phyloP scores from a whole-genome alignment of 176 grass and related monocot genomes.

The Typha latifolia region DNA sequence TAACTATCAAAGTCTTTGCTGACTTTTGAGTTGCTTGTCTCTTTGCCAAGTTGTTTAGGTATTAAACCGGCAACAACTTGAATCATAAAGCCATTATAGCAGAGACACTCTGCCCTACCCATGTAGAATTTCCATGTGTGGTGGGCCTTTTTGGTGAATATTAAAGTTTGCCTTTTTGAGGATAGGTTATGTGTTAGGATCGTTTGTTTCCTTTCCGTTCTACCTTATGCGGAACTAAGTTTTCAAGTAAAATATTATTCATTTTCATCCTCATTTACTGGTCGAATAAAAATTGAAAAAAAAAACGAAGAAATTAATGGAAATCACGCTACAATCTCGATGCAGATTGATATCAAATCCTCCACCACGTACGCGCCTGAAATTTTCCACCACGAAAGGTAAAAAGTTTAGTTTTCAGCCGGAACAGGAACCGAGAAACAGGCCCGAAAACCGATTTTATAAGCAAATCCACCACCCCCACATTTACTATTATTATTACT shows the following conservation, averaged over 20 bases:
- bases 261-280: too few relatives aligned
- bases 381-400: neutral
- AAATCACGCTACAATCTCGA: neutral
- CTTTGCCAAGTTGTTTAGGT: neutral
- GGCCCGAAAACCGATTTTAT: neutral
- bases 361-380: neutral
- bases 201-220: too few relatives aligned
- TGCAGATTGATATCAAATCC: neutral
- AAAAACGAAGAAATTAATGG: neutral
- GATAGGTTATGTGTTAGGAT: too few relatives aligned
- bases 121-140: too few relatives aligned
- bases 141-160: too few relatives aligned
- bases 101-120: too few relatives aligned
- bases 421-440: neutral
- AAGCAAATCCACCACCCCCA: too few relatives aligned
- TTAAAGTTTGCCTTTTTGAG: too few relatives aligned
- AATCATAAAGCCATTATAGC: neutral
- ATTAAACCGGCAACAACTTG: neutral
- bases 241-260: too few relatives aligned
- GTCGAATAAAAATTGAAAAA: too few relatives aligned
- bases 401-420: neutral
- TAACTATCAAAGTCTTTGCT: neutral
- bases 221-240: too few relatives aligned
- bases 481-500: neutral
- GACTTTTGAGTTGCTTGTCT: neutral